Evolutionary conservation across 805 yeast species (phyloP), one percentile per base, ranked within the genome.

Genomic region (Saturnispora dispora): DNA sequence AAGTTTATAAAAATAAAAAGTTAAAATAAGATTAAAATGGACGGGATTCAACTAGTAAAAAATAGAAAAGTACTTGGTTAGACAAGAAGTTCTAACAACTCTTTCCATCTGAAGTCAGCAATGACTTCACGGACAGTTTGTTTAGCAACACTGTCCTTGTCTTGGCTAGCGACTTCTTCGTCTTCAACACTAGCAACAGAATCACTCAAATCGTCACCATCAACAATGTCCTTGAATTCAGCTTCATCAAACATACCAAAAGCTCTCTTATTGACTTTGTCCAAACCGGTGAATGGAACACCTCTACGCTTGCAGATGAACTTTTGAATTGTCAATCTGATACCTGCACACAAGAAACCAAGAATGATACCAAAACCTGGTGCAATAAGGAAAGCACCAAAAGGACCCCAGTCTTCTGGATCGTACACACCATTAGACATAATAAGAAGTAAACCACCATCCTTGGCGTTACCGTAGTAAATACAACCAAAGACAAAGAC

Each of bases 381-480:
- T 1, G 96, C 93, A 55, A 83, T 85, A 6, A 86, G 91, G 67
- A 90, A 90, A 2, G 96, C 96, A 23, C 96, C 97, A 70, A 90
- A 90, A 0, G 95, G 82, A 60, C 95, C 87, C 96, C 96, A 90
- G 63, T 90, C 96, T 47, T 75, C 77, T 5, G 77, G 71, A 55
- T 75, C 71, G 61, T 90, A 90, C 27, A 90, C 70, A 43, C 97
- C 96, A 60, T 85, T 81, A 80, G 83, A 78, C 49, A 90, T 73
- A 53, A 90, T 70, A 48, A 90, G 69, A 48, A 90, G 73, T 55
- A 75, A 75, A 17, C 85, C 96, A 59, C 96, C 97, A 54, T 82
- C 86, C 49, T 69, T 66, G 9, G 95, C 91, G 60, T 71, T 68
- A 35, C 73, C 78, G 63, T 83, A 89, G 70, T 88, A 90, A 48